phyloP scores from a whole-genome alignment of 371 early-diverging fungal species.

The Mortierella sp. region DNA sequence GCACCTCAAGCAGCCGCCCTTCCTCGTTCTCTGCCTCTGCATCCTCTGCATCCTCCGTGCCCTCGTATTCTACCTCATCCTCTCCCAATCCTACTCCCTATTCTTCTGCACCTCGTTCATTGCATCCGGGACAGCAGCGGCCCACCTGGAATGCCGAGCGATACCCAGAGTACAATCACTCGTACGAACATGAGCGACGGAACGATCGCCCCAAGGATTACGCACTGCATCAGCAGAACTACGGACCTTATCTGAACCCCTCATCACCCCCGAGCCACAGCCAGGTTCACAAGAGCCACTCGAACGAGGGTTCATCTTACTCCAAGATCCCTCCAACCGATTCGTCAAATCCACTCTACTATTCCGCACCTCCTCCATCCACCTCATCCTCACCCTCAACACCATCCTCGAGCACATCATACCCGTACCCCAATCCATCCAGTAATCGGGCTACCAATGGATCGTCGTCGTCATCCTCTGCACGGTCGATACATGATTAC shows the following conservation, averaged over 20 bases:
- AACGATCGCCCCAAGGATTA: constrained; percentile 32
- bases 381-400: constrained; percentile 8
- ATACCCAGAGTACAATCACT: constrained; percentile 28
- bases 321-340: constrained; percentile 12
- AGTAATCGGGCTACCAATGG: constrained; percentile 6
- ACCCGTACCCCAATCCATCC: constrained; percentile 7
- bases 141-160: constrained; percentile 41
- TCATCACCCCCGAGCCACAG: constrained; percentile 26
- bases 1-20: constrained; percentile 16
- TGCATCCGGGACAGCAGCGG: constrained; percentile 22
- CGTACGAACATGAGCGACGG: constrained; percentile 21
- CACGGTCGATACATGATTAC: constrained; percentile 27
- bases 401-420: too few relatives aligned
- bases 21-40: constrained; percentile 34
- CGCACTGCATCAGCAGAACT: constrained; percentile 51
- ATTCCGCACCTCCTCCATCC: constrained; percentile 4
- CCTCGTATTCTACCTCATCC: constrained; percentile 14
- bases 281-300: constrained; percentile 7
- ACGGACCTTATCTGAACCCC: constrained; percentile 33
- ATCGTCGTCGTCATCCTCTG: too few relatives aligned
- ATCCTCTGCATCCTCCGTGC: constrained; percentile 17
- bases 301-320: background rate
- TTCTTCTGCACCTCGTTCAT: constrained; percentile 13
- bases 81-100: constrained; percentile 7
- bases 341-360: constrained; percentile 16